Percentiles rank a stretch among this genome's conserved stretches.
These are phyloP conservation scores for Yarrowia alimentaria DNA, from an alignment of 805 yeast species.

Conservation along the genomic window DNA sequence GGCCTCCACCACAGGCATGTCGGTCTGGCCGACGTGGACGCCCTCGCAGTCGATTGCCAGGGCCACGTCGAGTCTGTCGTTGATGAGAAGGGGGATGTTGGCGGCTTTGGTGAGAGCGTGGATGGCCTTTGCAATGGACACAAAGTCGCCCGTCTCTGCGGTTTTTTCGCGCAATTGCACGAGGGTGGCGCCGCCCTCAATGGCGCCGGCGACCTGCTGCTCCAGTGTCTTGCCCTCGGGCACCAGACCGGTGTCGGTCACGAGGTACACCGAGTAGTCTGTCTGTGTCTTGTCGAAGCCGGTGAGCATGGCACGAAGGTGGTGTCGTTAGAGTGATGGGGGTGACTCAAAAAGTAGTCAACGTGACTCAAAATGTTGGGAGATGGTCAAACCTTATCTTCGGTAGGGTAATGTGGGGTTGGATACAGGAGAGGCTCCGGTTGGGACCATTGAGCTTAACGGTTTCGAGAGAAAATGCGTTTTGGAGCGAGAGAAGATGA, in stretches of 20 bases:
- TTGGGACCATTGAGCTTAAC: too few species aligned
- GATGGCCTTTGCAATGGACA: constrained; percentile 57
- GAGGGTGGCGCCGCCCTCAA: constrained; percentile 71
- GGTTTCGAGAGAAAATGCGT: too few species aligned
- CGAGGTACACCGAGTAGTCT: constrained; percentile 69
- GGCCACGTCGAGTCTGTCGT: constrained; percentile 86
- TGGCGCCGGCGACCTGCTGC: constrained; percentile 59
- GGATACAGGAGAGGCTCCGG: too few species aligned
- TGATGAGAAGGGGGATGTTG: constrained; percentile 74
- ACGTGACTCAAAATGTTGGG: too few species aligned
- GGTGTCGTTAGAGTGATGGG: not conserved
- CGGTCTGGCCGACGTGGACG: constrained; percentile 90
- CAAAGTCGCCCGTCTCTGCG: constrained; percentile 64
- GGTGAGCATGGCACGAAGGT: too few species aligned
- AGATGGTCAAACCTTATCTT: too few species aligned
- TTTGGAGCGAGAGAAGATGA: too few species aligned
- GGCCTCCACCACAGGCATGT: constrained; percentile 61
- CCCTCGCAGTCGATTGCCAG: constrained; percentile 88
- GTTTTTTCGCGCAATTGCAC: constrained; percentile 83
- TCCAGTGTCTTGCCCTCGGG: constrained; percentile 57
- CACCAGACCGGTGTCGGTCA: constrained; percentile 74
- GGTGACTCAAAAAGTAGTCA: too few species aligned
- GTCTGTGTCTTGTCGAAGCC: not conserved
- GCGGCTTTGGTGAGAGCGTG: constrained; percentile 59
- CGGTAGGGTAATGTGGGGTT: too few species aligned